Conservation (phyloP, 257 asterid genomes). For the Scutellaria minor region DNA sequence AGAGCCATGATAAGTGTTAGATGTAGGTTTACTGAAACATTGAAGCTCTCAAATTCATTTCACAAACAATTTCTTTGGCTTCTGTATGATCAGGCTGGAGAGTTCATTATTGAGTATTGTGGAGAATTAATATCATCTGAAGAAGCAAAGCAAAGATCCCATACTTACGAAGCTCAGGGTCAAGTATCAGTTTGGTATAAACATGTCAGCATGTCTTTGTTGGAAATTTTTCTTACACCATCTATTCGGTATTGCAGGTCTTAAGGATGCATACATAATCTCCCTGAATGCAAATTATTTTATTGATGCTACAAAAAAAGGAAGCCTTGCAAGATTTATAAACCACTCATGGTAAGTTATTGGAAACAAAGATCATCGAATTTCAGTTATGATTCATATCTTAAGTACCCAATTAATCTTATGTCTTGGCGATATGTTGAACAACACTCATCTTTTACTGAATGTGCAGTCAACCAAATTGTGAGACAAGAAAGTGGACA, state of each 20-base stretch:
- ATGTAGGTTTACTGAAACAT: constrained; percentile 14
- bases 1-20: constrained; percentile 21
- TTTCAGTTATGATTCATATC: constrained; percentile 21
- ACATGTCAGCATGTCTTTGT: constrained; percentile 27
- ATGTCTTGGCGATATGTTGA: constrained; percentile 15
- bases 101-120: constrained; percentile 82
- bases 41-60: constrained; percentile 24
- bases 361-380: constrained; percentile 26
- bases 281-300: constrained; percentile 68
- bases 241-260: constrained; percentile 56
- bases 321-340: constrained; percentile 87
- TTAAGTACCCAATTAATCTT: constrained; percentile 17
- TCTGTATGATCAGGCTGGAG: constrained; percentile 73
- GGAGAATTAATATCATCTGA: constrained; percentile 90
- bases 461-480: constrained; percentile 79
- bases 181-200: constrained; percentile 32
- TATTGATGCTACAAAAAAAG: constrained; percentile 87
- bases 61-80: constrained; percentile 28
- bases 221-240: constrained; percentile 30
- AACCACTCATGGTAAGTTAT: constrained; percentile 89
- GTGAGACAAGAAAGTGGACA: constrained; percentile 98
- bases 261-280: constrained; percentile 82
- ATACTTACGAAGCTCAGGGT: constrained; percentile 81
- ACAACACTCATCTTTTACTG: constrained; percentile 26
- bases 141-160: constrained; percentile 71